Evolutionary conservation across 1,284 basidiomycete species (phyloP), one percentile per base, ranked within the genome.

Genomic region (Neonothopanus nambi): DNA sequence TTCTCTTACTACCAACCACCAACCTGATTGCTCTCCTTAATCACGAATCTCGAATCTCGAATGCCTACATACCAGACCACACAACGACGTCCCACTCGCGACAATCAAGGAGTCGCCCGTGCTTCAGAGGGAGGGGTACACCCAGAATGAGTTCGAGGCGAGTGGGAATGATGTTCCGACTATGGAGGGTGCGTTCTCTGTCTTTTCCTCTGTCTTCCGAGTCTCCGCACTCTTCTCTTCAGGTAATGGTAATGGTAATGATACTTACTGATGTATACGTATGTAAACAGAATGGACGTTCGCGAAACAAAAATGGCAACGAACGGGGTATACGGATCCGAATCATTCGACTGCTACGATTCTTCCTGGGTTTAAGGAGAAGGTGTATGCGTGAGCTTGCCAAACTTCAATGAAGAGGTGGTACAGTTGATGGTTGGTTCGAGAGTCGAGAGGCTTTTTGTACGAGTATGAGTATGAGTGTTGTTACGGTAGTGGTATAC

Each of bases 91-190:
- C 49, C 57, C 57, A 9, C 70, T 81, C 13, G 54, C 62, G n/a
- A 78, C 78, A 0, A 65, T 78, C 58, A 62, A 67, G 51, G 76
- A 75, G 51, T 75, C 72, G 2, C 77, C 78, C 8, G 70, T 80
- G 2, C 70, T 80, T 15, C 68, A 76, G 62, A 72, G 76, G 37
- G 77, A 68, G 46, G 77, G 77, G 5, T 74, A 63, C 64, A 75
- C 72, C 0, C 65, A 78, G 65, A 81, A 81, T 65, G 71, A 72
- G 21, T 79, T 80, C 61, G 79, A 80, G 63, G 63, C 62, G 59
- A 71, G 61, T 17, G 76, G 73, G 1, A 73, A 75, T 58, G 53
- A 56, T 7, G 74, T 77, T 2, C 79, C 77, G 5, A 80, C 77
- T 3, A 72, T 76, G 67, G 73, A 76, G 64, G 67, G 73, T 71